Base-by-base conservation (phyloP, 2,329 filamentous ascomycete species). In the Fusarium ramigenum region DNA sequence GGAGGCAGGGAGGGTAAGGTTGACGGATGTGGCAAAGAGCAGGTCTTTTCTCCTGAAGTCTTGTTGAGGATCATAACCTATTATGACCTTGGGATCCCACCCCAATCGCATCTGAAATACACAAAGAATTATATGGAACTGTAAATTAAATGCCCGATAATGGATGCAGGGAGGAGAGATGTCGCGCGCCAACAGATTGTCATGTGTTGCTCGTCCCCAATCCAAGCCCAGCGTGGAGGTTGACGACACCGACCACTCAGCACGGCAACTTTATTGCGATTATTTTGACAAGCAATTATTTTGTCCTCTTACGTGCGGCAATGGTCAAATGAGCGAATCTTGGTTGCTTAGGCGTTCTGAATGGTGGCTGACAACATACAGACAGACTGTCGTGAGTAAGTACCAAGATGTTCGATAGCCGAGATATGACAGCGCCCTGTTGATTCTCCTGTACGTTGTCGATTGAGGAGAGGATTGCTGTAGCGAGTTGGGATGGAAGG, bases 91-190 rank as follows among this genome's bases (percentile, higher is more conserved):
- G 5, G 4, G 28, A 32, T 49, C 3, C 16, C 6, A 19, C 30
- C 10, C n/a, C n/a, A 36, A 15, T 23, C 7, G n/a, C 5, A 21
- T 4, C 9, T 9, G 23, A 28, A 25, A 6, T 4, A 53, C 3
- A 28, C 3, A 12, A 37, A n/a, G 7, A 3, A 16, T 6, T 53
- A 12, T 16, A 7, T 9, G 7, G 0, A 28, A 2, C 5, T 9
- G 14, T 16, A 8, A 8, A 12, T 11, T 12, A 4, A 15, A 12
- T 53, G 19, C 23, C n/a, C 23, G 14, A 12, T 4, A 14, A 19
- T 23, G 8, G n/a, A 34, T 34, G 21, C 0, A 6, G 11, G 1
- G 6, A 15, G 19, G 21, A 28, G 47, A 53, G 50, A 53, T 28
- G 14, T 28, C 34, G 34, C 32, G 14, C 12, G 18, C 5, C 9